These are phyloP conservation scores for Penicillium paxilli DNA, from an alignment of 495 filamentous ascomycete species.

Conservation along the genomic window DNA sequence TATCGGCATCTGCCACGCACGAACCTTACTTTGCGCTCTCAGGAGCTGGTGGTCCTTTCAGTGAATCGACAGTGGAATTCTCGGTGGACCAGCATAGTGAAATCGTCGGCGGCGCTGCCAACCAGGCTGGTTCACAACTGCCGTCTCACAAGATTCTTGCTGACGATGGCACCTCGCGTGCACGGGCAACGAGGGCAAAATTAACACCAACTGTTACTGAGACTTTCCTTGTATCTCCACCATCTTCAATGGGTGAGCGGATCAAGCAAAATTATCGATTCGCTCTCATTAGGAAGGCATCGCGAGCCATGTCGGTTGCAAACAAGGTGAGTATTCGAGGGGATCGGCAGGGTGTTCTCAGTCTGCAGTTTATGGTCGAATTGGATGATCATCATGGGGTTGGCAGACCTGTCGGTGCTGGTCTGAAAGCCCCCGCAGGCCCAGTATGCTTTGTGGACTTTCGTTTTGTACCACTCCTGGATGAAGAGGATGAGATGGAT, in stretches of 20 bases:
- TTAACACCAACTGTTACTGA: conserved; percentile 47
- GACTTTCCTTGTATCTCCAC: conserved; percentile 50
- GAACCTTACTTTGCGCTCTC: conserved; percentile 75
- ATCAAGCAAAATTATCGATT: conserved; percentile 69
- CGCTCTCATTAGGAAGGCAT: conserved; percentile 75
- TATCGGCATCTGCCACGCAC: conserved; percentile 58
- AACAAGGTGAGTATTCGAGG: conserved; percentile 89
- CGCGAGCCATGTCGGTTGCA: conserved; percentile 84
- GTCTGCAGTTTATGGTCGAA: conserved; percentile 96
- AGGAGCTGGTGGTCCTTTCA: conserved; percentile 68
- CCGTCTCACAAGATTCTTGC: conserved; percentile 29
- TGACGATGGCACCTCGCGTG: conserved; percentile 38
- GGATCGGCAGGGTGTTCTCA: conserved; percentile 85
- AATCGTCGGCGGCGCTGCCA: conserved; percentile 5
- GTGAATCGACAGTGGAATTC: conserved; percentile 83
- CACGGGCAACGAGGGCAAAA: conserved; percentile 48
- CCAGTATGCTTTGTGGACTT: conserved; percentile 75
- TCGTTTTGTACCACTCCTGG: conserved; percentile 68
- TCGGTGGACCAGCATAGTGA: conserved; percentile 60
- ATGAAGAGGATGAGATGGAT: conserved; percentile 57
- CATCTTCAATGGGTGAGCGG: conserved; percentile 38
- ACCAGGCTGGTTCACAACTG: conserved; percentile 11
- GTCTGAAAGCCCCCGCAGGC: conserved; percentile 16
- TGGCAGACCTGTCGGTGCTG: conserved; percentile 24
- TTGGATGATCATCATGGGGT: conserved; percentile 44